Base-by-base conservation (phyloP, 345 rosid genomes). In the Pistacia atlantica region DNA sequence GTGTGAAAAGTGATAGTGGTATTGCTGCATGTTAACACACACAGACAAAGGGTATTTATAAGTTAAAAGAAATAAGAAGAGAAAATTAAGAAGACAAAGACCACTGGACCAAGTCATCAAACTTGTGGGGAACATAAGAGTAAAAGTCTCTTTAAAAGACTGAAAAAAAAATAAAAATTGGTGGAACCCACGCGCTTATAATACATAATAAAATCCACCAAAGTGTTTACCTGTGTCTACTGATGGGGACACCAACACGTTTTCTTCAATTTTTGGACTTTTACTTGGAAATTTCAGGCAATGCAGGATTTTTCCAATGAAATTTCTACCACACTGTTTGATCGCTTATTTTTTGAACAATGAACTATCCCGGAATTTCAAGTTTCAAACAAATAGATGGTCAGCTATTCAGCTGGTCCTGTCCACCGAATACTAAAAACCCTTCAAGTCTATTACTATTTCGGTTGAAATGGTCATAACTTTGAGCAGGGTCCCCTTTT, bases 111-210 rank as follows among this genome's bases (percentile, higher is more conserved):
- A 74, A 77, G 77, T 78, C 75, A 18, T 42, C 20, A 51, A n/a
- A 51, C 20, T 12, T 3, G 68, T 1, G 13, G 37, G 52, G 22
- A 10, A 11, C 54, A 35, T 0, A 22, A 22, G 25, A 58, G 42
- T 58, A 17, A 65, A 62, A 67, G 79, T 71, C 75, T 51, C 10
- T 8, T 4, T 22, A 22, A 22, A 22, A 11, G 7, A 25, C 10
- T 8, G 37, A 16, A 52, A 5, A 3, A 22, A 22, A 22, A 22
- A 22, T 22, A 2, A 1, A 14, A 65, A 25, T 45, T 63, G 67
- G 79, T 80, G 83, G 88, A 22, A 74, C 88, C 90, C 90, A 89
- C 90, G 46, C 91, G 91, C 75, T 86, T 79, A 46, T 46, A 58
- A 8, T 16, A 57, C 25, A 4, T 1, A 58, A 62, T 58, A 77